Evolutionary conservation across 768 basidiomycete species (phyloP).

Genomic region (Mycena belliarum): DNA sequence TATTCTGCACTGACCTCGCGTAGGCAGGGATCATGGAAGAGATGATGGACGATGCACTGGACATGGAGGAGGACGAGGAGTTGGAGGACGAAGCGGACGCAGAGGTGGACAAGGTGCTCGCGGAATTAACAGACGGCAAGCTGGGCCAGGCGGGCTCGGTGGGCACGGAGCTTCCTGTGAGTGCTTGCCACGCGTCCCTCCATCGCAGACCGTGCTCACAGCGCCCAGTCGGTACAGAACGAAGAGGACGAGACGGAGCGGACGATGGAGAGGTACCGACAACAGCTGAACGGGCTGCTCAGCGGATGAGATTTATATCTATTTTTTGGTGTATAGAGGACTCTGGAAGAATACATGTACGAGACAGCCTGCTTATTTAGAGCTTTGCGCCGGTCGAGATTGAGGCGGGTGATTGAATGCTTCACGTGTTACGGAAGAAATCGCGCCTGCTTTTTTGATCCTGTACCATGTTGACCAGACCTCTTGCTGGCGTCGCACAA

Average conservation of each 20-base stretch:
- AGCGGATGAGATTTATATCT: slow-evolving; percentile 47
- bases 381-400: no score
- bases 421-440: slow-evolving; percentile 2
- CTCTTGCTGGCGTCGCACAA: slow-evolving; percentile 57
- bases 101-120: slow-evolving; percentile 95
- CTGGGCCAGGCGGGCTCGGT: slow-evolving; percentile 83
- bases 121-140: slow-evolving; percentile 94
- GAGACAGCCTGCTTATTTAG: background rate
- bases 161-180: slow-evolving; percentile 72
- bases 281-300: slow-evolving; percentile 85
- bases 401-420: no score
- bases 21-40: slow-evolving; percentile 98
- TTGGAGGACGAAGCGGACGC: slow-evolving; percentile 95
- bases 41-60: slow-evolving; percentile 93
- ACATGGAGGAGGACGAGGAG: slow-evolving; percentile 92
- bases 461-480: slow-evolving; percentile 58
- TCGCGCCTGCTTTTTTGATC: slow-evolving; percentile 18
- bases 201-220: slow-evolving; percentile 5
- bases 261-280: slow-evolving; percentile 88
- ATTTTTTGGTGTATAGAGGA: slow-evolving; percentile 14
- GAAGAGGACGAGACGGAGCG: slow-evolving; percentile 85
- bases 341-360: slow-evolving; percentile 7
- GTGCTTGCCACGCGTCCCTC: slow-evolving; percentile 30
- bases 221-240: slow-evolving; percentile 55
- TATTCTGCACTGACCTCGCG: background rate